These are phyloP conservation scores for Fusarium chuoi DNA, from an alignment of 2,329 filamentous ascomycete genomes.

Conservation along the genomic window DNA sequence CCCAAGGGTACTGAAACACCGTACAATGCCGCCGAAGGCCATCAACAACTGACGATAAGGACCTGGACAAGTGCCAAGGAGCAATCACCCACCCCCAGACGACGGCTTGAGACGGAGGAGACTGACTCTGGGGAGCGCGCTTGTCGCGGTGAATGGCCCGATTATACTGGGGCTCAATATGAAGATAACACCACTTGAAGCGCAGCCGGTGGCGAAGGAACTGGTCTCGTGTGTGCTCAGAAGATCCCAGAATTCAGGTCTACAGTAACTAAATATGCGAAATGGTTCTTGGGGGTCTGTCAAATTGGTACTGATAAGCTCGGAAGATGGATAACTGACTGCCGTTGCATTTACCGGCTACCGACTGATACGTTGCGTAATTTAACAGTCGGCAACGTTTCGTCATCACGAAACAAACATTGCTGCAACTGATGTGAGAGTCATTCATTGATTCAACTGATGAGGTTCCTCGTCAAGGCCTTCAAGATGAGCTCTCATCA, in stretches of 20 bases:
- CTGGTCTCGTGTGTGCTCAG: conserved; percentile 26
- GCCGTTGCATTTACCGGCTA: neutral
- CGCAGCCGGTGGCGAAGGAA: conserved; percentile 5
- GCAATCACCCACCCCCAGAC: conserved; percentile 17
- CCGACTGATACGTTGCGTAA: neutral
- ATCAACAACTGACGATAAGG: conserved; percentile 35
- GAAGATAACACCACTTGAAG: conserved; percentile 22
- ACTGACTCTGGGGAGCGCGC: conserved; percentile 42
- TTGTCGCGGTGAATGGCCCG: conserved; percentile 43
- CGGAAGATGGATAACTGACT: neutral
- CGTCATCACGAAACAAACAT: neutral
- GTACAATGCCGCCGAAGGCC: neutral
- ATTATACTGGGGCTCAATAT: conserved; percentile 29
- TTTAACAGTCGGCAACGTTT: neutral
- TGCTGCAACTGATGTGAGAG: neutral
- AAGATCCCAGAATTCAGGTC: conserved; percentile 2
- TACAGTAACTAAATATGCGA: neutral
- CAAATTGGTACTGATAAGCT: neutral
- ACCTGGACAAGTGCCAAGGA: conserved; percentile 24
- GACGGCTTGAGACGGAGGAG: conserved; percentile 29
- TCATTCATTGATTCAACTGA: neutral
- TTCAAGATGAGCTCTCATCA: conserved; percentile 11
- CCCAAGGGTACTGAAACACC: conserved; percentile 24
- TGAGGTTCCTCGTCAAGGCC: neutral
- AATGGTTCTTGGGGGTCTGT: conserved; percentile 16